Base-by-base conservation (phyloP, 2,329 filamentous ascomycete species). In the Phialocephala sp. region DNA sequence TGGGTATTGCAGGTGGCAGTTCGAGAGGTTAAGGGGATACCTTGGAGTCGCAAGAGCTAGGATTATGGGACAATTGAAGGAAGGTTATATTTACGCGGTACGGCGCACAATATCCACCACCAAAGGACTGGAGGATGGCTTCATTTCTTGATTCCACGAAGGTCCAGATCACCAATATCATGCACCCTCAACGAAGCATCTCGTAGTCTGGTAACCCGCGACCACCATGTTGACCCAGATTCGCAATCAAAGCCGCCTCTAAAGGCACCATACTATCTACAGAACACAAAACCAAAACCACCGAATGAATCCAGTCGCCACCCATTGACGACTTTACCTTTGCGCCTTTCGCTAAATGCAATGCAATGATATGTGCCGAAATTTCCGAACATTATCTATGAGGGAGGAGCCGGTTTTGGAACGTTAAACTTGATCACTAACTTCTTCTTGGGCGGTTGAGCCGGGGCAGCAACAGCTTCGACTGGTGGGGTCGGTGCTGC, bases 261-360 rank as follows among this genome's bases (percentile, higher is more conserved):
- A 18, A 18, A 4, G 11, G 5, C 50, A 11, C 22, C n/a, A 54
- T 2, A n/a, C 27, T 52, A 52, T 61, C 41, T 58, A 65, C 63
- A 36, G 47, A 37, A 35, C 62, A 43, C 32, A 56, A 35, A 62
- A 35, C 37, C 47, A 22, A 45, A 20, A 61, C 59, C 12, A 41
- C 59, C 59, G 35, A 55, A 41, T 50, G 45, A 41, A 61, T 18
- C 18, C 32, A 37, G 41, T 41, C n/a, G 45, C 15, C 18, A 8
- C 39, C 27, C 22, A 15, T 6, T 59, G 18, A 47, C 54, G 52
- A 59, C 2, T 22, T 22, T 60, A 55, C 52, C 50, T 43, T 39
- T 50, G 68, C 71, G 68, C 72, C 70, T 59, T 71, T 72, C 72
- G 72, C 71, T 74, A 73, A 72, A 73, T 73, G 55, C 55, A 57